Evolutionary conservation across 2,329 filamentous ascomycete genomes (phyloP).

Genomic region (Epichloe sp.): DNA sequence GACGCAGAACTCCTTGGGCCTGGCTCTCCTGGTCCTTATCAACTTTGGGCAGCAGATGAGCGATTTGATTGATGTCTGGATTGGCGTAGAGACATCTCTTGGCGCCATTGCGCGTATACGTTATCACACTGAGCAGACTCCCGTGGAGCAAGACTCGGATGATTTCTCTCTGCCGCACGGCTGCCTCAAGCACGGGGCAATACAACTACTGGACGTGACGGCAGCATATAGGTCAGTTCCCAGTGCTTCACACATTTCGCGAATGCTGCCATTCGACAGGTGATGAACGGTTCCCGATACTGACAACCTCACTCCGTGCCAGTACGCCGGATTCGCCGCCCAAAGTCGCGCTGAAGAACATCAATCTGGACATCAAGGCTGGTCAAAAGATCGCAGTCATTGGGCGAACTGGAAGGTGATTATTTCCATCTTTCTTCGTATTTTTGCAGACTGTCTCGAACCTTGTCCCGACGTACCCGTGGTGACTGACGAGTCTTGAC

Average conservation of each 20-base stretch:
- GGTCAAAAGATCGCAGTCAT: constrained; percentile 11
- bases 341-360: background rate
- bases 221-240: background rate
- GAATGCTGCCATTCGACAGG: background rate
- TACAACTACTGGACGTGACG: background rate
- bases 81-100: background rate
- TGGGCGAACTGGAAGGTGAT: constrained; percentile 10
- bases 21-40: background rate
- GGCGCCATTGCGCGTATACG: constrained; percentile 1
- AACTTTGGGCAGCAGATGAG: background rate
- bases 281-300: background rate
- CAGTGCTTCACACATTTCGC: background rate
- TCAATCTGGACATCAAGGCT: constrained; percentile 2
- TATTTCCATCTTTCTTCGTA: background rate
- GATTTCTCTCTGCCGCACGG: background rate
- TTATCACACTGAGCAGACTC: background rate
- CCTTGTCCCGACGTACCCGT: background rate
- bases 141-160: background rate
- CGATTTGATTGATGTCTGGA: background rate
- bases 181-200: background rate
- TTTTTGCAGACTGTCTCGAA: background rate
- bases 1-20: constrained; percentile 6
- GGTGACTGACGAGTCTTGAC: background rate
- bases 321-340: background rate
- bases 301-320: background rate